Conservation (phyloP, 192 early-diverging fungal genomes). For the Coemansia sp. region DNA sequence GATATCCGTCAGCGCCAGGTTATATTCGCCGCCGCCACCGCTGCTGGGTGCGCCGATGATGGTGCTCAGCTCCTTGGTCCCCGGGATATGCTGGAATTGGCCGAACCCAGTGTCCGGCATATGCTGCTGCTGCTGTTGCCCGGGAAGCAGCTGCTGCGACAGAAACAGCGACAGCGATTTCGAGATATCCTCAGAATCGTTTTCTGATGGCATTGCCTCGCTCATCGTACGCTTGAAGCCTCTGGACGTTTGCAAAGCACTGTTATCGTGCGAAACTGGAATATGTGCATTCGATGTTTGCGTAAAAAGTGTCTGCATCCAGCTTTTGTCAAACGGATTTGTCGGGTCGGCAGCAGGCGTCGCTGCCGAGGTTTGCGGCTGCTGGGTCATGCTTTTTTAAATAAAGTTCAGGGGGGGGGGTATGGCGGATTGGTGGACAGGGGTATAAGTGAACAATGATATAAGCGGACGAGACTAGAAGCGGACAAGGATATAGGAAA, state of each 20-base stretch:
- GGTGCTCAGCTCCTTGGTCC: neutral
- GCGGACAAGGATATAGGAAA: too few relatives aligned
- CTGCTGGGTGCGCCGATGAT: neutral
- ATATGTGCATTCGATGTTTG: neutral
- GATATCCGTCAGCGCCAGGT: conserved; percentile 19
- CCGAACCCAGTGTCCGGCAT: too few relatives aligned
- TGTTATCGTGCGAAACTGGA: neutral
- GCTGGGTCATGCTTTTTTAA: neutral
- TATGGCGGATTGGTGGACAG: too few relatives aligned
- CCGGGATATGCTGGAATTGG: neutral
- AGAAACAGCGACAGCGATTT: conserved; percentile 35
- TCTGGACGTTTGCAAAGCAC: neutral
- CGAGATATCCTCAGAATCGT: conserved; percentile 42
- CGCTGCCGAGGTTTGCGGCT: neutral
- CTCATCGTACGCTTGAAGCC: neutral
- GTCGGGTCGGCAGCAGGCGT: neutral
- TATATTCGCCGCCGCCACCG: neutral
- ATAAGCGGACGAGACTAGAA: too few relatives aligned
- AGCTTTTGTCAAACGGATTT: conserved; percentile 1
- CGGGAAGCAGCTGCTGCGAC: conserved; percentile 27
- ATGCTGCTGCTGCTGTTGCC: neutral
- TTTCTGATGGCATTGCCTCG: conserved; percentile 10
- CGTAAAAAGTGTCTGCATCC: conserved; percentile 35
- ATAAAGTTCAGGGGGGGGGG: too few relatives aligned
- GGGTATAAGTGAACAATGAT: too few relatives aligned